A percentile compares a stretch with the other conserved stretches of the same genome.
phyloP scores from a whole-genome alignment of 148 eudicot species.

The Nyssa sinensis region DNA sequence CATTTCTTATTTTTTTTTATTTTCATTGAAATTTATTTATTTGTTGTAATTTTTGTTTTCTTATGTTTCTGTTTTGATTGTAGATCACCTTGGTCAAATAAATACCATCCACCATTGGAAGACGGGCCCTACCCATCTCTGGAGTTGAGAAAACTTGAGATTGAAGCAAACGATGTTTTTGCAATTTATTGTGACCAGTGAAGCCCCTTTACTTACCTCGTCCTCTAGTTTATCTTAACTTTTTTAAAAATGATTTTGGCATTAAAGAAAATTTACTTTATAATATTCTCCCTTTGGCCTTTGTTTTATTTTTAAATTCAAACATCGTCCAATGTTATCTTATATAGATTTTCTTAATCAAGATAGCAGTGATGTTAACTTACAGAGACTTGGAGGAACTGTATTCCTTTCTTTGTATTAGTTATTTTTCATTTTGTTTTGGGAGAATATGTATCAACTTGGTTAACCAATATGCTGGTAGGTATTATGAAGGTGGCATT shows the following conservation, averaged over 20 bases:
- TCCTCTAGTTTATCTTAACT: constrained; percentile 19
- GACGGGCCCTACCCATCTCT: constrained; percentile 80
- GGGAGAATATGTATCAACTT: constrained; percentile 15
- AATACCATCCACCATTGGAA: constrained; percentile 87
- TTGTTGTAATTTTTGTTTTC: not conserved
- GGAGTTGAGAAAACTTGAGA: constrained; percentile 89
- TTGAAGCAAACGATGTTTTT: constrained; percentile 96
- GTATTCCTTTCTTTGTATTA: not conserved
- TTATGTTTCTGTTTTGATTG: constrained; percentile 15
- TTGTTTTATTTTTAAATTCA: constrained; percentile 18
- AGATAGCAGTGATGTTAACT: constrained; percentile 6
- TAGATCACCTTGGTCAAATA: constrained; percentile 98
- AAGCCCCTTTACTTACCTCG: constrained; percentile 94
- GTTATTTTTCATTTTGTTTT: not conserved
- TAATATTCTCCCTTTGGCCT: not conserved
- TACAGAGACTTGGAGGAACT: not conserved
- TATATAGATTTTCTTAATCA: constrained; percentile 1
- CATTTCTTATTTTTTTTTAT: not conserved
- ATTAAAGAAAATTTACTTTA: not conserved
- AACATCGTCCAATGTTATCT: constrained; percentile 6
- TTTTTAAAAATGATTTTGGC: constrained; percentile 1
- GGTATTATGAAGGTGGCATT: constrained; percentile 99
- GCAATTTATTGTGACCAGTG: constrained; percentile 99
- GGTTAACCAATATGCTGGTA: constrained; percentile 41
- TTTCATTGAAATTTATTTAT: not conserved